phyloP scores from a whole-genome alignment of 2,329 filamentous ascomycete genomes.

The Leptographium flavum region DNA sequence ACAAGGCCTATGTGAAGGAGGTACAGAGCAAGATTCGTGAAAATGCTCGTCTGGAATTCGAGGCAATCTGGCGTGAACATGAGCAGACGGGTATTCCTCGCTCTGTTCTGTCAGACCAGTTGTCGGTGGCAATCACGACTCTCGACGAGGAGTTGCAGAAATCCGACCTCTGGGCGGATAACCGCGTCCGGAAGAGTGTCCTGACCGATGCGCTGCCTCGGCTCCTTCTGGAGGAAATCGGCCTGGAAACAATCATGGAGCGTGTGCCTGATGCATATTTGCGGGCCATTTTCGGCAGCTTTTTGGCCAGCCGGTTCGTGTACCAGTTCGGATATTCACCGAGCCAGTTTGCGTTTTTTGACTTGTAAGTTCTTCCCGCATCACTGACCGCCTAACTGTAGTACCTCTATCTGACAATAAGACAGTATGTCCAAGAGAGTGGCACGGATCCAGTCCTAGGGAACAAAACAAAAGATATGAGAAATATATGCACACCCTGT shows the following conservation, averaged over 20 bases:
- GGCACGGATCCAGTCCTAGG: conserved; percentile 24
- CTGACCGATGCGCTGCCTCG: conserved; percentile 75
- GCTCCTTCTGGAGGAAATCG: conserved; percentile 76
- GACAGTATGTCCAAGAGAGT: conserved; percentile 53
- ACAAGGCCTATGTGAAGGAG: conserved; percentile 80
- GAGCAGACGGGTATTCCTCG: conserved; percentile 65
- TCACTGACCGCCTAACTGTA: too few species aligned
- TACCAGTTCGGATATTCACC: conserved; percentile 89
- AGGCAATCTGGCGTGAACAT: conserved; percentile 95
- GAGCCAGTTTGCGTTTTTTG: conserved; percentile 95
- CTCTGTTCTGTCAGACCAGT: conserved; percentile 79
- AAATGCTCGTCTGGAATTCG: conserved; percentile 88
- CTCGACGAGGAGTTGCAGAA: conserved; percentile 92
- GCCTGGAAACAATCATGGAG: conserved; percentile 71
- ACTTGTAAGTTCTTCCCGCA: conserved; percentile 54
- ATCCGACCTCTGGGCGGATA: conserved; percentile 80
- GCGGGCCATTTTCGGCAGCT: conserved; percentile 89
- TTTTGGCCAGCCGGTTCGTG: conserved; percentile 87
- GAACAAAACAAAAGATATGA: too few species aligned
- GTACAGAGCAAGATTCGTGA: conserved; percentile 84
- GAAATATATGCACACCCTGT: too few species aligned
- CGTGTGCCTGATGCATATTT: conserved; percentile 88
- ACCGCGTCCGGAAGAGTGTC: conserved; percentile 62
- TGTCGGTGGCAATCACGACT: conserved; percentile 87
- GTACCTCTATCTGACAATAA: not conserved